Conservation (phyloP, 208 protist genomes). For the Acanthamoeba healyi region DNA sequence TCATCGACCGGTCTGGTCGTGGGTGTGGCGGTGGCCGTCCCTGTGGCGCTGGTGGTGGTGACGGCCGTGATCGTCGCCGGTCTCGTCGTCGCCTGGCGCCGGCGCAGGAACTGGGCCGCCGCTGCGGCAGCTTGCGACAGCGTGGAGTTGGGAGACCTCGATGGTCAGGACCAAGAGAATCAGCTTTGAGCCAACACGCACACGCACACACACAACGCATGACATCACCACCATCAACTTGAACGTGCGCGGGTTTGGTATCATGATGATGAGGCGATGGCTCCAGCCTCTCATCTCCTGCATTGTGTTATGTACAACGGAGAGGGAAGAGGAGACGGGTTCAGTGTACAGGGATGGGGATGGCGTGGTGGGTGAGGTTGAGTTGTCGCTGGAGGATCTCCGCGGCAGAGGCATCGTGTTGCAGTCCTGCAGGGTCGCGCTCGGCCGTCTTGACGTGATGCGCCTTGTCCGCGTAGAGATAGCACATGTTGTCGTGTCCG, state of each 20-base stretch:
- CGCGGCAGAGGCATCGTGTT: not conserved
- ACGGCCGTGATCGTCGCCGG: not conserved
- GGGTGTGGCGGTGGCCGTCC: slow-evolving; percentile 26
- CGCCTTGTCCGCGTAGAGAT: slow-evolving; percentile 23
- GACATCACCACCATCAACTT: no score
- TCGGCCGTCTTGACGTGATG: slow-evolving; percentile 13
- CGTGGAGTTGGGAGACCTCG: no score
- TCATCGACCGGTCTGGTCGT: slow-evolving; percentile 26
- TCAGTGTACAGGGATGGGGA: slow-evolving; percentile 43
- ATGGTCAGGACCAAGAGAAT: no score
- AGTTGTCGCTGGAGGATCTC: not conserved
- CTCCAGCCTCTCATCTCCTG: no score
- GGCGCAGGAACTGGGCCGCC: not conserved
- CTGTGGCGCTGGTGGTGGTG: not conserved
- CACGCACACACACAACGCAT: no score
- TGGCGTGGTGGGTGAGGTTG: not conserved
- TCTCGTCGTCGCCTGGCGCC: not conserved
- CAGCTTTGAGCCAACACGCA: no score
- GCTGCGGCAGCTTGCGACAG: no score
- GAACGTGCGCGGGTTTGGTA: no score
- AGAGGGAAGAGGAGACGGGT: not conserved
- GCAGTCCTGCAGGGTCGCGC: not conserved
- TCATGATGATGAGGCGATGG: no score
- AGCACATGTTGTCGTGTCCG: not conserved
- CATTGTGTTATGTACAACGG: no score